Base-by-base conservation (phyloP, 2,329 filamentous ascomycete genomes). In the Ascochyta clinopodiicola region DNA sequence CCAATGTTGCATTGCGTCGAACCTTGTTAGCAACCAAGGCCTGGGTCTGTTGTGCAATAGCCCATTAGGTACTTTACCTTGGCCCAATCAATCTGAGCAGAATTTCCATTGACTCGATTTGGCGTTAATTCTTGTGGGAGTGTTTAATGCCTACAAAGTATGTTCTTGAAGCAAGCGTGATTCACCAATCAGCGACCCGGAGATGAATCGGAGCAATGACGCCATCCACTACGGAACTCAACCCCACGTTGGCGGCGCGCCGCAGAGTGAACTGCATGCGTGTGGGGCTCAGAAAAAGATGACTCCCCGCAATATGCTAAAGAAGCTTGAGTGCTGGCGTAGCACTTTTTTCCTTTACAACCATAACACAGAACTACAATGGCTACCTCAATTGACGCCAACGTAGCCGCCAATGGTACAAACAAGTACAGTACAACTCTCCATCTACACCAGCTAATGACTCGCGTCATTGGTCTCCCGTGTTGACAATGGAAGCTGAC, bases 151-250 rank as follows among this genome's bases (percentile, higher is more conserved):
- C 10, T 8, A 29, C 25, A 27, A n/a, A n/a, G n/a, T n/a, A 7
- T 27, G 9, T 17, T 24, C 3, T 21, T 27, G 29, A 21, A 1
- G 13, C 9, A 22, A 21, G 19, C 4, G n/a, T 7, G 6, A 15
- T 24, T 4, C 19, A 15, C 52, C 45, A 55, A 55, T 55, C 40
- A 50, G 35, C 34, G 29, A n/a, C n/a, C 12, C 7, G 13, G 29
- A 35, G 17, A 38, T 29, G 34, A 13, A 24, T 19, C 34, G 40
- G 27, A 36, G 40, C 9, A 9, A 56, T 51, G 66, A 69, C 69
- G 70, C 70, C 69, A 68, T 72, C 45, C 39, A 66, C 67, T 63
- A 68, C 68, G 67, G 47, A 46, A 44, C 55, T 40, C 49, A 42
- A 59, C 59, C 60, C 58, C 58, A 56, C 56, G 61, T 59, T 72